Conservation (phyloP, 2,329 filamentous ascomycete species). For the Curvularia lunata region DNA sequence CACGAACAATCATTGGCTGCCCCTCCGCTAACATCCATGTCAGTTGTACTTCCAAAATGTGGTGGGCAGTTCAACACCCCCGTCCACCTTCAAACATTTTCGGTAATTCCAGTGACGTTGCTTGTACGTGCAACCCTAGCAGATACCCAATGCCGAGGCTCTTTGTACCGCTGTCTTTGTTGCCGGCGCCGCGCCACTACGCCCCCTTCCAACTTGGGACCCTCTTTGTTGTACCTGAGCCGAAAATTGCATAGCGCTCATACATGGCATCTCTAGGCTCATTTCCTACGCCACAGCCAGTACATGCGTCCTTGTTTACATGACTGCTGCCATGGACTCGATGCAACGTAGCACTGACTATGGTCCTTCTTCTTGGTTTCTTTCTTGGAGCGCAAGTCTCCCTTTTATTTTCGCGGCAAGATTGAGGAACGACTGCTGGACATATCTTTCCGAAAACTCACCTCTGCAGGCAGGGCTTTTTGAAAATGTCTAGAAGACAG, state of each 20-base stretch:
- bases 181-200: not conserved
- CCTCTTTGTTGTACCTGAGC: slow-evolving; percentile 12
- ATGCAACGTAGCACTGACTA: not conserved
- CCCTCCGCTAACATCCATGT: not conserved
- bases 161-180: slow-evolving; percentile 15
- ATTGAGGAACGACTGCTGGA: slow-evolving; percentile 1
- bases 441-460: not conserved
- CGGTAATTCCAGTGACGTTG: not conserved
- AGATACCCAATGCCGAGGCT: slow-evolving; percentile 3
- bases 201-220: not conserved
- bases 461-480: slow-evolving; percentile 4
- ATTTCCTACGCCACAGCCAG: slow-evolving; percentile 17
- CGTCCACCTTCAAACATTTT: not conserved
- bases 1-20: not conserved
- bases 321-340: slow-evolving; percentile 8
- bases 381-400: slow-evolving; percentile 12
- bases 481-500: not conserved
- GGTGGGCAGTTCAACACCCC: not conserved
- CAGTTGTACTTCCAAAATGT: not conserved
- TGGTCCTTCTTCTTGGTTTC: not conserved
- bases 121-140: not conserved
- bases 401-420: not conserved
- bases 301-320: slow-evolving; percentile 11
- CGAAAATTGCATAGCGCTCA: slow-evolving; percentile 6
- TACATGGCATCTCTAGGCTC: slow-evolving; percentile 14